Evolutionary conservation across 2,329 filamentous ascomycete species (phyloP).

Genomic region (Colletotrichum nymphaeae): DNA sequence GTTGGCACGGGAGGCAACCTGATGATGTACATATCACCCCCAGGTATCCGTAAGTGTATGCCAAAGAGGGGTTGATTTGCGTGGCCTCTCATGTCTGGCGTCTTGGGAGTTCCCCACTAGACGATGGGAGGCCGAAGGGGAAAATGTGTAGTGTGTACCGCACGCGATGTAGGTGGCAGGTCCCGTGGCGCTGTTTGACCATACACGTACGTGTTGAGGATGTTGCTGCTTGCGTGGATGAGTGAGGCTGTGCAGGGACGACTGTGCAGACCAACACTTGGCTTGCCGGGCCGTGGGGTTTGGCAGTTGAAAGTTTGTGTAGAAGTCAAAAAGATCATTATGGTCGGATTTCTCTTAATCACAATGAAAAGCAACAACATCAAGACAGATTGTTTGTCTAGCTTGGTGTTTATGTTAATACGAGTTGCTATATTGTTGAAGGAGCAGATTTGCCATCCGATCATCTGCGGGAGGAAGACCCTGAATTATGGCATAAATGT

Average conservation of each 20-base stretch:
- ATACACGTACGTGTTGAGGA: constrained; percentile 17
- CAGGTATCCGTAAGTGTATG: background rate
- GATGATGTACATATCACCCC: background rate
- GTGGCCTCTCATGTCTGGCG: constrained; percentile 12
- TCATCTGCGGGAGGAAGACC: constrained; percentile 15
- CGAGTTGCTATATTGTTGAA: background rate
- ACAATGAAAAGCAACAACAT: background rate
- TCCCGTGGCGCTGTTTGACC: constrained; percentile 20
- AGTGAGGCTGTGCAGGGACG: constrained; percentile 32
- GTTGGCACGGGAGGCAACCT: constrained; percentile 6
- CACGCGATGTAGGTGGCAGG: background rate
- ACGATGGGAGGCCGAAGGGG: background rate
- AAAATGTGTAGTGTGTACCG: background rate
- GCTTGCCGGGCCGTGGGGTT: background rate
- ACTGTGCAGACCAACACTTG: constrained; percentile 7
- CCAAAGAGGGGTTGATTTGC: constrained; percentile 21
- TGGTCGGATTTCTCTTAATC: background rate
- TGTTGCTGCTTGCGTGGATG: constrained; percentile 36
- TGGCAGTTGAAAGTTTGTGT: background rate
- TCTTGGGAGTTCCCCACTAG: constrained; percentile 5
- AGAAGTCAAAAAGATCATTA: too few relatives aligned
- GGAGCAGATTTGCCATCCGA: background rate
- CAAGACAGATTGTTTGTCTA: background rate
- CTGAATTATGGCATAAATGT: constrained; percentile 27
- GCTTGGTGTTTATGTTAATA: background rate